These are phyloP conservation scores for Chrysopogon serrulatus DNA, from an alignment of 176 grass and related monocot species.

Conservation along the genomic window DNA sequence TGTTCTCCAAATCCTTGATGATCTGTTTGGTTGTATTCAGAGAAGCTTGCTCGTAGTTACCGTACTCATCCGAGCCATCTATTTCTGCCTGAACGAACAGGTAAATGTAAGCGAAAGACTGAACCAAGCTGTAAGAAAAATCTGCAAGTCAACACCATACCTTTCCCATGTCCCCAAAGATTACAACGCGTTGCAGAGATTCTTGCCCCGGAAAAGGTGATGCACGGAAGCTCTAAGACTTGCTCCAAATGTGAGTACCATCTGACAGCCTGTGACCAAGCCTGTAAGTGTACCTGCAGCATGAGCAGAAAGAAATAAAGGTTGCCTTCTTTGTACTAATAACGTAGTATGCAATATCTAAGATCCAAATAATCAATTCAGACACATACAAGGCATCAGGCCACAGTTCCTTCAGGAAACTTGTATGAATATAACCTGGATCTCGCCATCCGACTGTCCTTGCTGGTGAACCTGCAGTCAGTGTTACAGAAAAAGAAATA, in stretches of 20 bases:
- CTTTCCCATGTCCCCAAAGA: slow-evolving; percentile 75
- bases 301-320: background rate
- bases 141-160: background rate
- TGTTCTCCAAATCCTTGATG: slow-evolving; percentile 60
- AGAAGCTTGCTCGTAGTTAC: slow-evolving; percentile 58
- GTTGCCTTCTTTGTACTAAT: background rate
- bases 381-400: slow-evolving; percentile 44
- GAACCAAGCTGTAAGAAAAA: background rate
- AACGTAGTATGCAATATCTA: background rate
- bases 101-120: background rate
- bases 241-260: slow-evolving; percentile 46
- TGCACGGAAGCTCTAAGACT: slow-evolving; percentile 44
- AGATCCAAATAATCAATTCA: background rate
- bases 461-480: slow-evolving; percentile 53
- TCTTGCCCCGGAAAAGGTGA: slow-evolving; percentile 59
- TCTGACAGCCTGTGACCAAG: slow-evolving; percentile 49
- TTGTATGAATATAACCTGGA: slow-evolving; percentile 74
- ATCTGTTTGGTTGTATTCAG: slow-evolving; percentile 75
- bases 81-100: slow-evolving; percentile 40
- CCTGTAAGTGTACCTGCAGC: slow-evolving; percentile 46
- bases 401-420: slow-evolving; percentile 71
- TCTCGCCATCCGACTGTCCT: slow-evolving; percentile 69
- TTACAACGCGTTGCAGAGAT: slow-evolving; percentile 46
- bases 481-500: background rate
- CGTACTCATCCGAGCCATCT: slow-evolving; percentile 81